phyloP scores from a whole-genome alignment of 768 basidiomycete species.

The Tephrocybe sp. region DNA sequence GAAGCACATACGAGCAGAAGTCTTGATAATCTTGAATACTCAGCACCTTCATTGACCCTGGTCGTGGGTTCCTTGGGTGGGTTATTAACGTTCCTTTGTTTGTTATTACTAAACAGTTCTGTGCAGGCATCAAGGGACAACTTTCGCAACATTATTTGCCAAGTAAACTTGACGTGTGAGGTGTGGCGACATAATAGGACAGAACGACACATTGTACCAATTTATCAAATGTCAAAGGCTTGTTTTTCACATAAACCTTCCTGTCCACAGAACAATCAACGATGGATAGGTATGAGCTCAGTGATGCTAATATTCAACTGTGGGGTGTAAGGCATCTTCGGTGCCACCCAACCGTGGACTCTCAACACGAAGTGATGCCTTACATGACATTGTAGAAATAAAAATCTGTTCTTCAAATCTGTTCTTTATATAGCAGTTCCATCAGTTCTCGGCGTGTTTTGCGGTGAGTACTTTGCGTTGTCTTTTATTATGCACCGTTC shows the following conservation, averaged over 20 bases:
- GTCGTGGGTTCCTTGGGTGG: conserved; percentile 47
- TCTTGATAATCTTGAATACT: too few relatives aligned
- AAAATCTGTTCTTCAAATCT: conserved; percentile 76
- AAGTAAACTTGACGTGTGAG: conserved; percentile 12
- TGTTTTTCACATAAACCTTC: too few relatives aligned
- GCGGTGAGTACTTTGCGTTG: conserved; percentile 48
- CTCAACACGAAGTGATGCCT: background rate
- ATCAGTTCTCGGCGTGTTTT: conserved; percentile 79
- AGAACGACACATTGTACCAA: too few relatives aligned
- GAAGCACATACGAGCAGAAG: too few relatives aligned
- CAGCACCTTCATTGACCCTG: conserved; percentile 54
- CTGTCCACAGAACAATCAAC: too few relatives aligned
- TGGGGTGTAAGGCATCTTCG: too few relatives aligned
- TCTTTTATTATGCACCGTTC: background rate
- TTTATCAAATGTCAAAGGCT: too few relatives aligned
- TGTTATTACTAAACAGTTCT: background rate
- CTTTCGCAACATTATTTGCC: conserved; percentile 44
- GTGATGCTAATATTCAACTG: too few relatives aligned
- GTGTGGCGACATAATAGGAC: too few relatives aligned
- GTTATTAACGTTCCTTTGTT: conserved; percentile 11
- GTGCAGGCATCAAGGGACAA: conserved; percentile 41
- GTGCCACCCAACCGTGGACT: too few relatives aligned
- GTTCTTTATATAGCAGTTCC: conserved; percentile 76
- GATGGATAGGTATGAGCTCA: too few relatives aligned
- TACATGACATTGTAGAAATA: conserved; percentile 64